These are phyloP conservation scores for Quercus cerris DNA, from an alignment of 306 rosid species.

Conservation along the genomic window DNA sequence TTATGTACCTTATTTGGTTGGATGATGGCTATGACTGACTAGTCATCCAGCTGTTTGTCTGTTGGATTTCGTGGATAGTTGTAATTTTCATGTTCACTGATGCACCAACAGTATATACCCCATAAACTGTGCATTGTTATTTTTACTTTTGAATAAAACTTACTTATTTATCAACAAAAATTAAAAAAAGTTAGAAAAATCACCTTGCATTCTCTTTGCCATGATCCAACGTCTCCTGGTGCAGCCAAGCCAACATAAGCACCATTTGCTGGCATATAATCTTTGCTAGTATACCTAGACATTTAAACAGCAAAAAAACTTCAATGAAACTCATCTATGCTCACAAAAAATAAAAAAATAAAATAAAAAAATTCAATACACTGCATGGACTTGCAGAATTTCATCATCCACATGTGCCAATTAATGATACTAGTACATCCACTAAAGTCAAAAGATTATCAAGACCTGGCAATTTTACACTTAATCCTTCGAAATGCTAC, in stretches of 20 bases:
- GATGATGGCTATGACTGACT: too few species aligned
- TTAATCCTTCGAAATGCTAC: neutral
- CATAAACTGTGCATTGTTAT: too few species aligned
- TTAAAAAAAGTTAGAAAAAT: neutral
- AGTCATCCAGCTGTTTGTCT: too few species aligned
- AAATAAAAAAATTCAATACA: neutral
- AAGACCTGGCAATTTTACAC: neutral
- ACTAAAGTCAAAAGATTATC: neutral
- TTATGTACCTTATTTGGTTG: too few species aligned
- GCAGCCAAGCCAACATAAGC: slow-evolving; percentile 57
- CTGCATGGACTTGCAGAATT: neutral
- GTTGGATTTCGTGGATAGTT: too few species aligned
- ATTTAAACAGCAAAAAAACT: slow-evolving; percentile 9
- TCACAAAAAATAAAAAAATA: neutral
- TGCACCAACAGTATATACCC: too few species aligned
- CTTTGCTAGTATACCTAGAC: slow-evolving; percentile 43
- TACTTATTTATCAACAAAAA: too few species aligned
- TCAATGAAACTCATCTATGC: neutral
- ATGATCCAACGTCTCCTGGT: slow-evolving; percentile 48
- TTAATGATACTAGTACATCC: neutral
- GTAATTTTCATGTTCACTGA: too few species aligned
- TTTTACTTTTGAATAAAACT: too few species aligned
- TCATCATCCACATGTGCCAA: neutral
- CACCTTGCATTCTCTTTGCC: slow-evolving; percentile 86
- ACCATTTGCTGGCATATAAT: slow-evolving; percentile 29